A percentile compares a stretch with the other conserved stretches of the same genome.
phyloP scores from a whole-genome alignment of 2,329 filamentous ascomycete genomes.

The Ascochyta koolunga region DNA sequence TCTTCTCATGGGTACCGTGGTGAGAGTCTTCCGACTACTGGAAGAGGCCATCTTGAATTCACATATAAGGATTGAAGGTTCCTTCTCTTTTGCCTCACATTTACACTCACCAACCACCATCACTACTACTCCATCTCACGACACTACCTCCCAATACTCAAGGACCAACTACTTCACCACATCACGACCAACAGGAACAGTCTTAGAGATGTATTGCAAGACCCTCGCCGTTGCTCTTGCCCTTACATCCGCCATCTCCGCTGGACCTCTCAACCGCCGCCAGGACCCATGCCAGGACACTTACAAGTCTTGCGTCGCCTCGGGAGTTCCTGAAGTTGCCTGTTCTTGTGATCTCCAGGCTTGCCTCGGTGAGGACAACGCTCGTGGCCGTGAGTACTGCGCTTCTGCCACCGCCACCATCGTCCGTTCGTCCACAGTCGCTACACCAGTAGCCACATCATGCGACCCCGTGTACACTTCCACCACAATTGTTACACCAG shows the following conservation, averaged over 20 bases:
- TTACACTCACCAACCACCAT: not conserved
- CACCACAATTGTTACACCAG: too few relatives aligned
- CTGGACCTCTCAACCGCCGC: slow-evolving; percentile 11
- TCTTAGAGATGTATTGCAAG: slow-evolving; percentile 15
- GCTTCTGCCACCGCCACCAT: slow-evolving; percentile 17
- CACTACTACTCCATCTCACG: not conserved
- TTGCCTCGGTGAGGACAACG: slow-evolving; percentile 19
- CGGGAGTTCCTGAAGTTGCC: slow-evolving; percentile 18
- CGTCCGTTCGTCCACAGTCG: not conserved
- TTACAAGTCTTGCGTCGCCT: slow-evolving; percentile 17
- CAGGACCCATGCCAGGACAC: slow-evolving; percentile 12
- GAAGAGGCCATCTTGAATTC: not conserved
- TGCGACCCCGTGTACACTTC: not conserved
- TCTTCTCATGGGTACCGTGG: not conserved
- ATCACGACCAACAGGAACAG: slow-evolving; percentile 11
- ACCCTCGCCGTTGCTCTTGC: slow-evolving; percentile 14
- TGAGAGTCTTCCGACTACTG: not conserved
- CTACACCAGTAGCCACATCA: not conserved
- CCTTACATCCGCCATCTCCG: slow-evolving; percentile 12
- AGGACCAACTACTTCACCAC: not conserved
- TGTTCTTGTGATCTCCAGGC: slow-evolving; percentile 15
- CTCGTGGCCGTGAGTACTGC: slow-evolving; percentile 16
- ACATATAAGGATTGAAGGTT: slow-evolving; percentile 3
- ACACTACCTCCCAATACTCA: not conserved
- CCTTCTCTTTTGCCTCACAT: not conserved